Base-by-base conservation (phyloP, 208 protist species). In the Endotrypanum monterogeii region DNA sequence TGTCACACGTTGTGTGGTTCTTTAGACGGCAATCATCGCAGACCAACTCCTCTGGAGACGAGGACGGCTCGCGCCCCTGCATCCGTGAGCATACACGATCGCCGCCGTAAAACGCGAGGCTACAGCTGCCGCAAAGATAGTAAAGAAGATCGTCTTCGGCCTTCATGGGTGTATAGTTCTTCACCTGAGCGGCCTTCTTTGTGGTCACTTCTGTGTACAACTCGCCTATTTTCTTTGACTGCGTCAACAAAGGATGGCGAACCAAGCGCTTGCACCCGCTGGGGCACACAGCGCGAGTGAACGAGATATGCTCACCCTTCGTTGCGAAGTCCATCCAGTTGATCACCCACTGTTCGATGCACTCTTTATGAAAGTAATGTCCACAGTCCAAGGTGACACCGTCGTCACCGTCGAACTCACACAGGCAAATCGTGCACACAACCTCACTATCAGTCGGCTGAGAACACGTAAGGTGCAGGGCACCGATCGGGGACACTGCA, bases 341-440 rank as follows among this genome's bases (percentile, higher is more conserved):
- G 32, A 57, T 55, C 48, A 90, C 90, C 83, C 91, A 97, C 66
- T 92, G 82, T 28, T 80, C 79, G 46, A 93, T 74, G 69, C 93
- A 97, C 11, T 94, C 90, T 41, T 79, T 84, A 74, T 97, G 93
- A 58, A 97, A 95, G 55, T 79, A 67, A 69, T 97, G 93, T 3
- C 93, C 90, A 71, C 93, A 97, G 74, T 97, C 93, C 1, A 97
- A 74, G 25, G 89, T 94, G 6, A 97, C 39, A 66, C 93, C 88
- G 32, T 83, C 83, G 3, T 77, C 83, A 41, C 86, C 83, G 28
- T 94, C 90, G 60, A 95, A 91, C 70, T 94, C 89, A 61, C 89
- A 94, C 67, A 95, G 74, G 82, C 92, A 97, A 69, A 97, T 79
- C 16, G 80, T 82, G 74, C 92, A 97, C 51, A 83, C 61, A 23